Conservation (phyloP, 2,329 filamentous ascomycete genomes). For the Colletotrichum gloeosporioides region DNA sequence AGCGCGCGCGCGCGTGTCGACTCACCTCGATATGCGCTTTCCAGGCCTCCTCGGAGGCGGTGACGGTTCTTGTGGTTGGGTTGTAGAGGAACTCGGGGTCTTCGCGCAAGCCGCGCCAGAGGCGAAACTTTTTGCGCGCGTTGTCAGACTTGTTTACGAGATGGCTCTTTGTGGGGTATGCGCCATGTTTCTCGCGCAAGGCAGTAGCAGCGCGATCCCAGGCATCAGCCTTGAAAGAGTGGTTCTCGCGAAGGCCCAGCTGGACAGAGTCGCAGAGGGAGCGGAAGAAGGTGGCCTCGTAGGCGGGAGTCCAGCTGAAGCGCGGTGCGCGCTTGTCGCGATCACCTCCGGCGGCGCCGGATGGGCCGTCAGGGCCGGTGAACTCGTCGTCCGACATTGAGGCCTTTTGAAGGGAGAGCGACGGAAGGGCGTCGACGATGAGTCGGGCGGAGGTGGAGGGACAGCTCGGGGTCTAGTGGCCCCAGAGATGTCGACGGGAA, state of each 20-base stretch:
- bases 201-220: slow-evolving; percentile 64
- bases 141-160: slow-evolving; percentile 71
- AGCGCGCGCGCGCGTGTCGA: slow-evolving; percentile 8
- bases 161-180: slow-evolving; percentile 64
- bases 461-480: not conserved
- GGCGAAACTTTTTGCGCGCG: slow-evolving; percentile 66
- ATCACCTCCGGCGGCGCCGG: slow-evolving; percentile 13
- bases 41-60: slow-evolving; percentile 63
- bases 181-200: slow-evolving; percentile 59
- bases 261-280: slow-evolving; percentile 65
- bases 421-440: not conserved
- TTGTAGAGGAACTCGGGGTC: slow-evolving; percentile 64
- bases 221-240: slow-evolving; percentile 66
- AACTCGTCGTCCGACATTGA: slow-evolving; percentile 47
- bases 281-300: slow-evolving; percentile 65
- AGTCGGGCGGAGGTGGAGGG: not conserved
- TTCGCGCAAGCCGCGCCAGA: slow-evolving; percentile 64
- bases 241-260: slow-evolving; percentile 60
- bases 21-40: slow-evolving; percentile 61
- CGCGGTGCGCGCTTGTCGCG: slow-evolving; percentile 48
- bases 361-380: slow-evolving; percentile 15
- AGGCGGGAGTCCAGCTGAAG: slow-evolving; percentile 65
- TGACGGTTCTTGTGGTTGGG: slow-evolving; percentile 53
- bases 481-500: not conserved
- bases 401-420: not conserved